Percentiles rank a stretch among this genome's conserved stretches.
These are phyloP conservation scores for Sungouiozyma ichnusensis DNA, from an alignment of 805 yeast species.

Conservation along the genomic window DNA sequence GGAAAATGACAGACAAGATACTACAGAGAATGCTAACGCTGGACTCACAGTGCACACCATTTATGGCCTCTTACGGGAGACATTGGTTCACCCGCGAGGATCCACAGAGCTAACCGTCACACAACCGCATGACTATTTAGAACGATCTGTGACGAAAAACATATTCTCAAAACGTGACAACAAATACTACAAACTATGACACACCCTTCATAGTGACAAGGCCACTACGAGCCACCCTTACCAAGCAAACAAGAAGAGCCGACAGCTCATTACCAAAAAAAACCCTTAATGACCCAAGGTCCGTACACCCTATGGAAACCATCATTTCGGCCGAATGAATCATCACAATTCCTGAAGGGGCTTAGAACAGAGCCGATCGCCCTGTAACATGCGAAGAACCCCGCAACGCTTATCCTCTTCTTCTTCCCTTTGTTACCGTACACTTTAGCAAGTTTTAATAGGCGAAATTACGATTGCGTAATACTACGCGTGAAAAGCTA, in stretches of 20 bases:
- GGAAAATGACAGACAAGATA: slow-evolving; percentile 1
- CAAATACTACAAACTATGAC: neutral
- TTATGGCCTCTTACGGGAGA: neutral
- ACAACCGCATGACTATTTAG: neutral
- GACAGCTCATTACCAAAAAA: too few species aligned
- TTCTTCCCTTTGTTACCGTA: too few species aligned
- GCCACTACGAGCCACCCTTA: too few species aligned
- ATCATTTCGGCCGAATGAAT: too few species aligned
- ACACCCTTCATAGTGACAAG: too few species aligned
- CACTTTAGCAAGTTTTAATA: too few species aligned
- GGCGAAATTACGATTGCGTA: neutral
- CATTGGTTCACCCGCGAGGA: neutral
- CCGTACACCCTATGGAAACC: too few species aligned
- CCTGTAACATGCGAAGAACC: too few species aligned
- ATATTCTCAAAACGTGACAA: neutral
- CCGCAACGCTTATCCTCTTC: too few species aligned
- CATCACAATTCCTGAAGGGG: too few species aligned
- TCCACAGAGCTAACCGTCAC: neutral
- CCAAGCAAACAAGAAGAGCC: too few species aligned
- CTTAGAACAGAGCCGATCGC: too few species aligned
- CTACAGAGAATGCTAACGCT: neutral
- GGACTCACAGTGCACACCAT: neutral
- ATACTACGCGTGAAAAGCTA: neutral
- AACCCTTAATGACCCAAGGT: neutral
- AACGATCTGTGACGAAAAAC: neutral